Evolutionary conservation across 192 early-diverging fungal genomes (phyloP).

Genomic region (Coemansia sp.): DNA sequence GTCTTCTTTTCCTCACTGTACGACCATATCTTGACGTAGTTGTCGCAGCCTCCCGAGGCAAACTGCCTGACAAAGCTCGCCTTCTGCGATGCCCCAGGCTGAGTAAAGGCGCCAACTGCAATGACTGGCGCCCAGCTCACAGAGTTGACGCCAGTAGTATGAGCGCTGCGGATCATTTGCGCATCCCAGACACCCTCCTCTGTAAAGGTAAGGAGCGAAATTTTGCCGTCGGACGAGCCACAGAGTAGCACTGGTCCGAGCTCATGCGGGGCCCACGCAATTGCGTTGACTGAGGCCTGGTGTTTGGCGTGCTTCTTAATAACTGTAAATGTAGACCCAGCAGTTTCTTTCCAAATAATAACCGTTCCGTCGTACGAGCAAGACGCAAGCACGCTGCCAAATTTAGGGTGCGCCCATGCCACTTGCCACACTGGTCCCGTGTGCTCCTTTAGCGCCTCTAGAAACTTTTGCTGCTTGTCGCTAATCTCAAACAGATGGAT

Average conservation of each 20-base stretch:
- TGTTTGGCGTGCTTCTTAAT: constrained; percentile 83
- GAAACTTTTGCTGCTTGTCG: constrained; percentile 50
- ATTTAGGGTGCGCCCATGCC: constrained; percentile 98
- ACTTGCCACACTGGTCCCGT: constrained; percentile 99
- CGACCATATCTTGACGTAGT: constrained; percentile 91
- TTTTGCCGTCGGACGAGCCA: constrained; percentile 93
- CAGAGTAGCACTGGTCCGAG: constrained; percentile 87
- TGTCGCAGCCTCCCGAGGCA: constrained; percentile 94
- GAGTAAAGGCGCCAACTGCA: constrained; percentile 57
- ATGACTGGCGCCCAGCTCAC: constrained; percentile 94
- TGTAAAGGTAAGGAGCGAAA: constrained; percentile 90
- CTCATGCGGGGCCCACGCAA: constrained; percentile 97
- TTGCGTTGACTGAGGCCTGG: constrained; percentile 93
- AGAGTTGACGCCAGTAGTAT: constrained; percentile 88
- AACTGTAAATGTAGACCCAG: constrained; percentile 53
- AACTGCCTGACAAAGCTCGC: constrained; percentile 71
- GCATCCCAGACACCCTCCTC: constrained; percentile 88
- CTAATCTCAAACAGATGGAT: constrained; percentile 93
- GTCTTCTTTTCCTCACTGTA: constrained; percentile 67
- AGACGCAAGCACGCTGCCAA: constrained; percentile 91
- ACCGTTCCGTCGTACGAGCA: constrained; percentile 96
- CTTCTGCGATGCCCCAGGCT: constrained; percentile 31
- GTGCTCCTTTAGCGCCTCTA: constrained; percentile 64
- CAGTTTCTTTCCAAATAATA: constrained; percentile 92
- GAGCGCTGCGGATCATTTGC: constrained; percentile 70